Base-by-base conservation (phyloP, 202 grass and related monocot species). In the Setaria viridis region DNA sequence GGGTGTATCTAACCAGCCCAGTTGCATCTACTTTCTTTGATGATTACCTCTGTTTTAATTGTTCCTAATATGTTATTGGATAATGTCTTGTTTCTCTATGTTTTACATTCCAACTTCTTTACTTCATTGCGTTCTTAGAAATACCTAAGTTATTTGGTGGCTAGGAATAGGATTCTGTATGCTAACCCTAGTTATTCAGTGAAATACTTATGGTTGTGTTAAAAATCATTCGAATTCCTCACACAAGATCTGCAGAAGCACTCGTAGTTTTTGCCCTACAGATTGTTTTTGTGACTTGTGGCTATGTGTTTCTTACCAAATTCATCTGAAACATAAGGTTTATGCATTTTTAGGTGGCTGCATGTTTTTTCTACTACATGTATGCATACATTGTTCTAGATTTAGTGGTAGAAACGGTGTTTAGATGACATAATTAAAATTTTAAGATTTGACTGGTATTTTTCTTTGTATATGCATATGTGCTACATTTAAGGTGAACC, bases 131-230 rank as follows among this genome's bases (percentile, higher is more conserved):
- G 6, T 60, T 42, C 68, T 68, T 68, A 67, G 67, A 80, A 67
- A 84, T 73, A 46, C 30, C 78, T 16, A 84, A 57, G 43, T 76
- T 69, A 19, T 42, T 67, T 62, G 49, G 17, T 76, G 51, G 46
- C 35, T 76, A 76, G 33, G 16, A 20, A 75, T 75, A 37, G 4
- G 30, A 32, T 37, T 55, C 8, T 75, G 9, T 39, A 14, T 21
- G 4, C 20, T 25, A 65, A 29, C 57, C 57, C 20, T 59, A 30
- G 20, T 74, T 84, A n/a, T 47, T 80, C 1, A 65, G 11, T 84
- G 55, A 1, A 21, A 79, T 39, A 17, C 64, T 47, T 57, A 67
- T 16, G 30, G 13, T 48, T 41, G 41, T 72, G 49, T 65, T 62
- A 50, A 17, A 64, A 70, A 72, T 39, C n/a, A 46, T 41, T 55